phyloP scores from a whole-genome alignment of 306 rosid genomes.

The Quercus engelmannii region DNA sequence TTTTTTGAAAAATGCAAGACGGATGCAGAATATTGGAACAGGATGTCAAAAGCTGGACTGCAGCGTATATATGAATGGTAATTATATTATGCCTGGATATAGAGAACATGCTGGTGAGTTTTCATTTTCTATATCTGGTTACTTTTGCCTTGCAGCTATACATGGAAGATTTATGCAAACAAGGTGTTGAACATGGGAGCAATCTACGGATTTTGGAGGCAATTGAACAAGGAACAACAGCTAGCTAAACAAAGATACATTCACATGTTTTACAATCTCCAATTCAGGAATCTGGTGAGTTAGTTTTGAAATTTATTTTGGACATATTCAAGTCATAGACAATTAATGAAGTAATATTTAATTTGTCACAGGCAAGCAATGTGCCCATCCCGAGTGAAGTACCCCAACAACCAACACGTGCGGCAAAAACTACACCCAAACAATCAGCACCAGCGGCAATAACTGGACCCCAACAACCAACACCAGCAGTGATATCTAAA shows the following conservation, averaged over 20 bases:
- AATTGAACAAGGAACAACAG: conserved; percentile 62
- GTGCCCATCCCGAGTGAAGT: conserved; percentile 54
- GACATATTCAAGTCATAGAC: neutral
- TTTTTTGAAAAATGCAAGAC: conserved; percentile 80
- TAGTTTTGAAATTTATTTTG: neutral
- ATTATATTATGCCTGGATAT: neutral
- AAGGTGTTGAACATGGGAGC: conserved; percentile 86
- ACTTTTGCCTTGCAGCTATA: conserved; percentile 52
- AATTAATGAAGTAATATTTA: neutral
- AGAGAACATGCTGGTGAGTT: neutral
- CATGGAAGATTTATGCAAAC: conserved; percentile 96
- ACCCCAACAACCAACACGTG: conserved; percentile 11
- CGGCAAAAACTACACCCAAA: conserved; percentile 4
- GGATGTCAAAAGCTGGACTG: conserved; percentile 59
- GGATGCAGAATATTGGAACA: conserved; percentile 60
- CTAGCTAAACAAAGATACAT: conserved; percentile 78
- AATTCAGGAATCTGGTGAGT: conserved; percentile 68
- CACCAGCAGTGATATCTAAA: conserved; percentile 17
- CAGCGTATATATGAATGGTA: conserved; percentile 80
- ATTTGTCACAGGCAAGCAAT: conserved; percentile 53
- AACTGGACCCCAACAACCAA: conserved; percentile 8
- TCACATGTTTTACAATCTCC: conserved; percentile 73
- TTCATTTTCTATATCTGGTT: neutral
- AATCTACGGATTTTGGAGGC: conserved; percentile 82
- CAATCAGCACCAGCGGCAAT: conserved; percentile 16